Evolutionary conservation across 179 eudicot genomes (phyloP), one percentile per base, ranked within the genome.

Genomic region (Gypsophila paniculata): DNA sequence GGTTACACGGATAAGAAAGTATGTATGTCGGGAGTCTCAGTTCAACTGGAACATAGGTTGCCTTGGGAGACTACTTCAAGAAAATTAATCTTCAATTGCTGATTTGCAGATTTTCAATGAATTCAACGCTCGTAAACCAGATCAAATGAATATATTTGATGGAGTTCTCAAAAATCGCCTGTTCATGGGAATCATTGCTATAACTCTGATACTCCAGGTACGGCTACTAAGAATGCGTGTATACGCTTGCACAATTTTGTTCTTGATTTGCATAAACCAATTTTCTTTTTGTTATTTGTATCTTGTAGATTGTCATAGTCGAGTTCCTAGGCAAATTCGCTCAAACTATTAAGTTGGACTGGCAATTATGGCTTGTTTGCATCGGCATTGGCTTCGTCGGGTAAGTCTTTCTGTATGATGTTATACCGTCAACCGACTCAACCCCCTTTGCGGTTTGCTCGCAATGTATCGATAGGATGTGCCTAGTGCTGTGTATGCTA

Each of bases 111-210:
- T 92, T 71, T 90, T 92, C 76, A 92, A 92, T 51, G 98, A 92
- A 74, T 88, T 92, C 76, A 92, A 90, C 84, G 93, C 98, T 74
- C 94, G 96, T 13, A 92, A 88, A 83, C 98, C 96, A 10, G 94
- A 92, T 66, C 89, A 92, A 59, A 2, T 90, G 19, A 92, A 92
- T 69, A 87, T 88, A 5, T 92, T 91, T 72, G 80, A 76, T 70
- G 98, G 96, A 39, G 87, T 90, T 19, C 63, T 80, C 2, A 87
- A 79, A 61, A 92, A 90, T 73, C 77, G 49, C 53, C 82, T 92
- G 60, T 92, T 92, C 73, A 81, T 92, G 76, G 93, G 86, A 22
- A 90, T 90, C 52, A 81, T 92, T 39, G 86, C 81, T 55, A 21
- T 87, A 34, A 89, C 93, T 38, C 54, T 86, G 51, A 70, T 92